Conservation (phyloP, 1,139 yeast species). For the Pichia norvegensis region DNA sequence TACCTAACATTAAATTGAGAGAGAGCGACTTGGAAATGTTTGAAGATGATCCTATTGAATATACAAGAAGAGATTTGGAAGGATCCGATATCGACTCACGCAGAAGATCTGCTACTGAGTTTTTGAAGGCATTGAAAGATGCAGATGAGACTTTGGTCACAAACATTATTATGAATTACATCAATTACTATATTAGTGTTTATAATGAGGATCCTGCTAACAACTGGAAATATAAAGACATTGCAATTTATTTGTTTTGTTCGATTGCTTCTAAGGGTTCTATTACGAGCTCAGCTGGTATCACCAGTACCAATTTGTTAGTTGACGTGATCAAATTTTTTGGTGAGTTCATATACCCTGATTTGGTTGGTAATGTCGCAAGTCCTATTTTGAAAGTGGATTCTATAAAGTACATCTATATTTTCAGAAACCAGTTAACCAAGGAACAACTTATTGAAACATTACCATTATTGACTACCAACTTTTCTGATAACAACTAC, state of each 20-base stretch:
- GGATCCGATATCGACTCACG: constrained; percentile 93
- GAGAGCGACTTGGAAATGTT: constrained; percentile 85
- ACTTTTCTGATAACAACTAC: constrained; percentile 55
- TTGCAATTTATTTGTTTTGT: constrained; percentile 78
- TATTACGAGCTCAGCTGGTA: constrained; percentile 69
- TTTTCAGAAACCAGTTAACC: constrained; percentile 86
- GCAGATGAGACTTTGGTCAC: constrained; percentile 72
- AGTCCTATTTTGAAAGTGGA: constrained; percentile 82
- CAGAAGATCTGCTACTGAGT: constrained; percentile 85
- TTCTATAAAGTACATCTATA: constrained; percentile 84
- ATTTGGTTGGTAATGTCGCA: constrained; percentile 46
- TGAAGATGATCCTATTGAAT: constrained; percentile 95
- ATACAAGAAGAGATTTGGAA: constrained; percentile 84
- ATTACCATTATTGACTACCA: constrained; percentile 70
- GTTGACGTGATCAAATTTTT: constrained; percentile 87
- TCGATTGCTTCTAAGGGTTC: constrained; percentile 89
- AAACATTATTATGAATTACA: constrained; percentile 67
- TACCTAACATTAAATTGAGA: constrained; percentile 82
- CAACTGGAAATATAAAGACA: constrained; percentile 81
- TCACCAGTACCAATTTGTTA: constrained; percentile 75
- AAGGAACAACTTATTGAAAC: constrained; percentile 75
- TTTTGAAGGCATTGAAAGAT: constrained; percentile 77
- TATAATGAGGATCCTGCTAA: constrained; percentile 32
- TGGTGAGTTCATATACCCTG: constrained; percentile 70
- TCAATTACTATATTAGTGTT: constrained; percentile 53